Evolutionary conservation across 495 filamentous ascomycete genomes (phyloP).

Genomic region (Margaritispora aquatica): DNA sequence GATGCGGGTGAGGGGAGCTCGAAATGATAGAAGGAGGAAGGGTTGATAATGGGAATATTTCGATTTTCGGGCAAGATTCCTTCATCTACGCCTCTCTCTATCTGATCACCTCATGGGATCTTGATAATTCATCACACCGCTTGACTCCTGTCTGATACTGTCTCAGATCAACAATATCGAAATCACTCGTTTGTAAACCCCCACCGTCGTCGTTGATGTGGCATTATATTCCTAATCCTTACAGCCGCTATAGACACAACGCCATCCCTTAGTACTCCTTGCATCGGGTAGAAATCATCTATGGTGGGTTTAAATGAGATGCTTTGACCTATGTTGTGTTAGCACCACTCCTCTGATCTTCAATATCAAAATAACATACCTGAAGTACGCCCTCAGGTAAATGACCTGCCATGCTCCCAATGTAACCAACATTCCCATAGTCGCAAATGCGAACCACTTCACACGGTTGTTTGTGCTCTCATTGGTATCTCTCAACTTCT

Average conservation of each 20-base stretch:
- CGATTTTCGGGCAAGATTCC: no score
- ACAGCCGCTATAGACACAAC: conserved; percentile 22
- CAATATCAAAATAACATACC: conserved; percentile 37
- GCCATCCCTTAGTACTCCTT: background rate
- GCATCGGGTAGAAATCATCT: background rate
- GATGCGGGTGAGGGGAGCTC: no score
- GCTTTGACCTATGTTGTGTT: conserved; percentile 61
- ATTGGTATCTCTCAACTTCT: conserved; percentile 96
- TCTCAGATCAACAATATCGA: no score
- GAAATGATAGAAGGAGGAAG: no score
- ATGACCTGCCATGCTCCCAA: conserved; percentile 96
- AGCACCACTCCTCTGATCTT: background rate
- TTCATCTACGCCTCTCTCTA: no score
- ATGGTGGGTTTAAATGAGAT: conserved; percentile 58
- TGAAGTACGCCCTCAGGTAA: conserved; percentile 95
- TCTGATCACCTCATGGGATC: no score
- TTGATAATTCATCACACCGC: no score
- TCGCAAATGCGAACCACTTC: conserved; percentile 96
- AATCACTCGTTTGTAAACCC: no score
- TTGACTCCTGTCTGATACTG: no score
- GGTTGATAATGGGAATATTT: no score
- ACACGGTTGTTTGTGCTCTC: conserved; percentile 99
- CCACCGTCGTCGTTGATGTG: no score
- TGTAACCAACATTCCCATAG: conserved; percentile 86
- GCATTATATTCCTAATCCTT: conserved; percentile 24